A percentile compares a stretch with the other conserved stretches of the same genome.
Evolutionary conservation across 768 basidiomycete genomes (phyloP).

Genomic region (Boletus coccyginus): DNA sequence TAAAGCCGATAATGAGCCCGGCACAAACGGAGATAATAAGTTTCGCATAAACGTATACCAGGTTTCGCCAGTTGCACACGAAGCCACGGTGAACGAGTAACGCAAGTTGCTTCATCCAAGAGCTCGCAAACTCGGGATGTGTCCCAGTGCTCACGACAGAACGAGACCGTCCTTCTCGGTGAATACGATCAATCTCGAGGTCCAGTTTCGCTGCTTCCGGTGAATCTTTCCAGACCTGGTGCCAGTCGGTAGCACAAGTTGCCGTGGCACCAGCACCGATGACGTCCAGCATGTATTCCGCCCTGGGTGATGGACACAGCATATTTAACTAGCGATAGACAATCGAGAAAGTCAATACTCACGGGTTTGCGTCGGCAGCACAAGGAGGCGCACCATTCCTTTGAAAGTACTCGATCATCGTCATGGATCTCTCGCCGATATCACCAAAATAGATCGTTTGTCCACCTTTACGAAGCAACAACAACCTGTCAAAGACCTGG

Average conservation of each 20-base stretch:
- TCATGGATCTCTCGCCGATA: slow-evolving; percentile 22
- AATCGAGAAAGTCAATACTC: not conserved
- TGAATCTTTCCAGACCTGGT: slow-evolving; percentile 45
- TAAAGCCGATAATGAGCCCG: slow-evolving; percentile 42
- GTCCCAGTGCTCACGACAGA: slow-evolving; percentile 17
- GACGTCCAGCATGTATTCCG: slow-evolving; percentile 48
- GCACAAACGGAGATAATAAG: slow-evolving; percentile 33
- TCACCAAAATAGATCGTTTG: slow-evolving; percentile 69
- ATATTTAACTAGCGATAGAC: not conserved
- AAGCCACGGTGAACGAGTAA: slow-evolving; percentile 33
- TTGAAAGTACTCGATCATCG: slow-evolving; percentile 23
- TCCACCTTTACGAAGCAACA: slow-evolving; percentile 52
- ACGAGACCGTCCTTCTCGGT: slow-evolving; percentile 34
- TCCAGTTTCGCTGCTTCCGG: slow-evolving; percentile 37
- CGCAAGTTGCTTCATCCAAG: slow-evolving; percentile 38
- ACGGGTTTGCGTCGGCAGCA: slow-evolving; percentile 23
- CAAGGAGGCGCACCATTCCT: slow-evolving; percentile 21
- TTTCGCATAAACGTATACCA: slow-evolving; percentile 40
- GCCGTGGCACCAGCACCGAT: slow-evolving; percentile 58
- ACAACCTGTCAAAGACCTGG: slow-evolving; percentile 49
- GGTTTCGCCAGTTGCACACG: slow-evolving; percentile 39
- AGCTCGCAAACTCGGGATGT: slow-evolving; percentile 35
- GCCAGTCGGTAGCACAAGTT: slow-evolving; percentile 45
- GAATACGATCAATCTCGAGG: slow-evolving; percentile 43
- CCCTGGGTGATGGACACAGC: slow-evolving; percentile 25